Evolutionary conservation across 2,329 filamentous ascomycete species (phyloP), one percentile per base, ranked within the genome.

Genomic region (Diaporthe citrichinensis): DNA sequence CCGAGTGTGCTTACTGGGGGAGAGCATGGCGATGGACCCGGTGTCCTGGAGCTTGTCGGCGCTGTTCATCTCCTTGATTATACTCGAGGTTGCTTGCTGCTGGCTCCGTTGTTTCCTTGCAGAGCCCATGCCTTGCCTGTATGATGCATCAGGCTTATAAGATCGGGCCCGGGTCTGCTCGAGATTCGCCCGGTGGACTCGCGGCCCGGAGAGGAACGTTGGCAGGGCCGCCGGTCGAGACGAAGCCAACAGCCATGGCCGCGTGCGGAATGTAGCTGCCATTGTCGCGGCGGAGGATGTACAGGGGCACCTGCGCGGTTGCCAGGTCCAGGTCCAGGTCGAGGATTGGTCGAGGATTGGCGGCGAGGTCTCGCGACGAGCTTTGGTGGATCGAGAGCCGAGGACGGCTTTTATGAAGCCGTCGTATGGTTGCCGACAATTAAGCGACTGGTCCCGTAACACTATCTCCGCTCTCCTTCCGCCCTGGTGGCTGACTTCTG

Each of bases 241-340:
- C 7, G 67, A 68, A n/a, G 53, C 36, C 44, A 74, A 20, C 28
- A 73, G 67, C 74, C 71, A 69, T 28, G 76, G 76, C 75, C 75
- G 73, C 57, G 75, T 78, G 46, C 76, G 76, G 34, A 78, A 78
- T 20, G 75, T 75, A 23, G 76, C 76, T 44, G 73, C 62, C 76
- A 78, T 78, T 28, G 49, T 73, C 28, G 49, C 17, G 34, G 39
- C 20, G 31, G 28, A 9, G 59, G 44, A 44, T 34, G 49, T 36
- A n/a, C 39, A 12, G 67, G 51, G 25, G 23, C 49, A 44, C n/a
- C 25, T 55, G 51, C 49, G 51, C 53, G 57, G 46, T 23, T 41
- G 15, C 39, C 9, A 28, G 59, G 46, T 34, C 65, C 36, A 25
- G 55, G 44, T 51, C 55, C 10, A 39, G 31, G 65, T 53, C 31